Evolutionary conservation across 2,329 filamentous ascomycete genomes (phyloP).

Genomic region (Dendryphion nanum): DNA sequence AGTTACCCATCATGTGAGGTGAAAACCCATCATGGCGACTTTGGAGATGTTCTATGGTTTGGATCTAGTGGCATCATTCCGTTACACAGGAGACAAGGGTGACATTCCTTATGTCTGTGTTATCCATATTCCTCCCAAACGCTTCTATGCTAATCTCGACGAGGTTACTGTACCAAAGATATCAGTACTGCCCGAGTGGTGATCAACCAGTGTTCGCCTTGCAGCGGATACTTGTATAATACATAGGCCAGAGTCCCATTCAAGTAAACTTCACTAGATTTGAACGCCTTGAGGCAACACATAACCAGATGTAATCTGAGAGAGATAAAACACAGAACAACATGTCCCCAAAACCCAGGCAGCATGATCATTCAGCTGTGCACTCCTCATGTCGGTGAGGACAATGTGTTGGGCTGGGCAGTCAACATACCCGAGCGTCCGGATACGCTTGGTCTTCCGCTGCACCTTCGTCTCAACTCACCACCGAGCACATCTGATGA

Average conservation of each 20-base stretch:
- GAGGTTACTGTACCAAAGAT: neutral
- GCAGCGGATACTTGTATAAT: neutral
- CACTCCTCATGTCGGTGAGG: no score
- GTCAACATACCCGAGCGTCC: no score
- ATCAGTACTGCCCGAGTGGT: neutral
- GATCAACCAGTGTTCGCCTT: neutral
- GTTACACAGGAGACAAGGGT: neutral
- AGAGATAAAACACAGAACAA: neutral
- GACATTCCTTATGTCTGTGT: neutral
- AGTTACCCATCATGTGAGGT: neutral
- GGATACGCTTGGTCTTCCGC: no score
- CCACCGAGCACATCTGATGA: no score
- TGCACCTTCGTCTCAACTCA: no score
- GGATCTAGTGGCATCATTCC: neutral
- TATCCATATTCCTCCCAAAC: neutral
- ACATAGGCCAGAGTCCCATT: neutral
- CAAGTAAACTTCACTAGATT: no score
- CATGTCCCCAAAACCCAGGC: neutral
- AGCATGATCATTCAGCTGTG: neutral
- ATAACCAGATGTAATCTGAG: no score
- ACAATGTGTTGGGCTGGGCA: no score
- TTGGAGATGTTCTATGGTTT: neutral
- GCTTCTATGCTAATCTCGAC: neutral
- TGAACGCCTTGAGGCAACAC: no score
- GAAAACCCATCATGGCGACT: neutral